Conservation (phyloP, 805 yeast species). For the Clavispora santaluciae region DNA sequence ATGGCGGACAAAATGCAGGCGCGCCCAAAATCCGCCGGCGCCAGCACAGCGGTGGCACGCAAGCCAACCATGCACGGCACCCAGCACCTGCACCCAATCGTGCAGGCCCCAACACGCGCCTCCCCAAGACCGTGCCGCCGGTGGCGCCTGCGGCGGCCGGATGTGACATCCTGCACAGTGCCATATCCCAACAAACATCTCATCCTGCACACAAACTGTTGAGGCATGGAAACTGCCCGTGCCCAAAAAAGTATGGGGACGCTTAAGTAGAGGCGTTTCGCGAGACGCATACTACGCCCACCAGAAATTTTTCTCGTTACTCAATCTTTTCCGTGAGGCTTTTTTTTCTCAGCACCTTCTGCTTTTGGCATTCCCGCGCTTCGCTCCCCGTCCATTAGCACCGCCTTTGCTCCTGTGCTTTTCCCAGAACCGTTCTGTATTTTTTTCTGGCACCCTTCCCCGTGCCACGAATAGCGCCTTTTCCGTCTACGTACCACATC, state of each 20-base stretch:
- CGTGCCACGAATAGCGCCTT: neutral
- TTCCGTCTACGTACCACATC: neutral
- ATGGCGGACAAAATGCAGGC: neutral
- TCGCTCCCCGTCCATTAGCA: neutral
- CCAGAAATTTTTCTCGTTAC: neutral
- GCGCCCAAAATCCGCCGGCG: neutral
- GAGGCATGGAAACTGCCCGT: constrained; percentile 15
- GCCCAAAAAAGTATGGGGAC: constrained; percentile 12
- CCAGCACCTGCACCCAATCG: neutral
- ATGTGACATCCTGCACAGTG: neutral
- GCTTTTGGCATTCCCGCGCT: neutral
- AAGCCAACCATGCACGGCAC: neutral
- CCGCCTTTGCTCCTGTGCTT: neutral
- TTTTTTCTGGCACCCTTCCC: neutral
- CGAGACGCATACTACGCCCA: neutral
- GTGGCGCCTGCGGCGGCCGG: neutral
- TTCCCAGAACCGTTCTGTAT: neutral
- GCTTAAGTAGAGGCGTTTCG: constrained; percentile 1
- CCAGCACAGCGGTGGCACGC: neutral
- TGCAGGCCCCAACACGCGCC: neutral
- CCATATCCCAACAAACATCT: constrained; percentile 16
- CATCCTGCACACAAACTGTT: constrained; percentile 17
- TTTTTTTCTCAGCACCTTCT: neutral
- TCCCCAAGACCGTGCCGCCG: neutral
- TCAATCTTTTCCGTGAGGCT: neutral